These are phyloP conservation scores for Dionaea muscipula DNA, from an alignment of 179 eudicot species.

Conservation along the genomic window DNA sequence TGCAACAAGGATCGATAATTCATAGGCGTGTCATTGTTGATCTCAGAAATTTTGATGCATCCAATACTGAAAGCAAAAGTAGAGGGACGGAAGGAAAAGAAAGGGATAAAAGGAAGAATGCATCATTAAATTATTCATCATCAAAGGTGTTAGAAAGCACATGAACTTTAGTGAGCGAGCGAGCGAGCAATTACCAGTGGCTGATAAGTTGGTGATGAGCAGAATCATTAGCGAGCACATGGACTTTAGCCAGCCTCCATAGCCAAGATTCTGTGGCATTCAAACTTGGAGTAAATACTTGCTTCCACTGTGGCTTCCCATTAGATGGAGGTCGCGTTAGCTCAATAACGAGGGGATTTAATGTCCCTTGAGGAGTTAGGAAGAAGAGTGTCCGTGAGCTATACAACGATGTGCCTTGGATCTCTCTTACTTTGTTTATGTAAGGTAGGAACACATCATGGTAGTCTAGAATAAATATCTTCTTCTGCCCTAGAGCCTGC, in stretches of 20 bases:
- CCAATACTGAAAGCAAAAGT: too few species aligned
- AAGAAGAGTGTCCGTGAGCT: slow-evolving; percentile 37
- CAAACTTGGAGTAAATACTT: slow-evolving; percentile 23
- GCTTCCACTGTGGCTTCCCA: slow-evolving; percentile 34
- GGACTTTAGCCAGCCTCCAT: slow-evolving; percentile 39
- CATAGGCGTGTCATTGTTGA: not conserved
- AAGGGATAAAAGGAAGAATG: too few species aligned
- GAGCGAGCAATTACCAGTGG: slow-evolving; percentile 29
- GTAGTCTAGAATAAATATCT: slow-evolving; percentile 31
- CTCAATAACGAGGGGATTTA: slow-evolving; percentile 32
- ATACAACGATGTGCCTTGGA: slow-evolving; percentile 28
- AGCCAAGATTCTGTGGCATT: slow-evolving; percentile 25
- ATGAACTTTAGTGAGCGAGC: too few species aligned
- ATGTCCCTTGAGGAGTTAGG: slow-evolving; percentile 15
- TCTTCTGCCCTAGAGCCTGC: slow-evolving; percentile 28
- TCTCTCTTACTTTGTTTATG: slow-evolving; percentile 33
- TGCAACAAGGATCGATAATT: slow-evolving; percentile 3
- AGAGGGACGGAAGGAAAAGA: too few species aligned
- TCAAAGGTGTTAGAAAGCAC: too few species aligned
- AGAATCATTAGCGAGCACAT: slow-evolving; percentile 40
- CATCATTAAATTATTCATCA: too few species aligned
- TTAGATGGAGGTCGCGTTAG: slow-evolving; percentile 23
- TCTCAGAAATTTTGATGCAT: not conserved
- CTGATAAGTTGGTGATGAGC: slow-evolving; percentile 36
- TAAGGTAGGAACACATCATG: slow-evolving; percentile 32